Base-by-base conservation (phyloP, 148 eudicot genomes). In the Camellia japonica region DNA sequence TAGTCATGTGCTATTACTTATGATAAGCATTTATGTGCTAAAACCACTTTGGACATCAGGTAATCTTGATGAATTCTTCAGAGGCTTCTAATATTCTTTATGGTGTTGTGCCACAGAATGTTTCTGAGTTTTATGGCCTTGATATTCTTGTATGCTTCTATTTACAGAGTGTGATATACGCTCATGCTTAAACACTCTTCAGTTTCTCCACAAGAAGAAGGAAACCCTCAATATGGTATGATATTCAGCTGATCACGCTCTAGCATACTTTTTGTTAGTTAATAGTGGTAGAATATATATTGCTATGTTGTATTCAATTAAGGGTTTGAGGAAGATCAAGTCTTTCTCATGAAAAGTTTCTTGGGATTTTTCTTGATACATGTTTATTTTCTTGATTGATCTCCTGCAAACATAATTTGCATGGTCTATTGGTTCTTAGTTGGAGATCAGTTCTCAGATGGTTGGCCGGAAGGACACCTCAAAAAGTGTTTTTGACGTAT, bases 101-200 rank as follows among this genome's bases (percentile, higher is more conserved):
- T 30, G 38, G 38, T 30, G 38, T 30, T 30, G 38, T 30, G 38
- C 1, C 1, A 1, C 38, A 30, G 38, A 30, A 30, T 30, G 38
- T 78, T 68, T 47, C 20, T 71, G 66, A 71, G 56, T 58, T 61
- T 59, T 69, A 76, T 80, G 51, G 18, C 83, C 63, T 74, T 74
- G 75, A 78, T 73, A 66, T 51, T 16, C 54, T 67, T 18, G 52
- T 79, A 41, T 72, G 68, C 55, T 2, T 68, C 75, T 79, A 15
- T 73, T 72, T 61, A 6, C 86, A 97, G 99, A 91, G 80, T 94
- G 99, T 83, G 99, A 97, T 85, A 89, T 97, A 77, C 91, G 99
- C 20, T 89, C 97, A 61, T 97, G 99, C 86, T 86, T 97, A 85
- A 94, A 97, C 88, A 94, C 99, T 47, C 95, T 97, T 80, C 99